These are phyloP conservation scores for Penicillium sp. DNA, from an alignment of 2,329 filamentous ascomycete genomes.

Conservation along the genomic window DNA sequence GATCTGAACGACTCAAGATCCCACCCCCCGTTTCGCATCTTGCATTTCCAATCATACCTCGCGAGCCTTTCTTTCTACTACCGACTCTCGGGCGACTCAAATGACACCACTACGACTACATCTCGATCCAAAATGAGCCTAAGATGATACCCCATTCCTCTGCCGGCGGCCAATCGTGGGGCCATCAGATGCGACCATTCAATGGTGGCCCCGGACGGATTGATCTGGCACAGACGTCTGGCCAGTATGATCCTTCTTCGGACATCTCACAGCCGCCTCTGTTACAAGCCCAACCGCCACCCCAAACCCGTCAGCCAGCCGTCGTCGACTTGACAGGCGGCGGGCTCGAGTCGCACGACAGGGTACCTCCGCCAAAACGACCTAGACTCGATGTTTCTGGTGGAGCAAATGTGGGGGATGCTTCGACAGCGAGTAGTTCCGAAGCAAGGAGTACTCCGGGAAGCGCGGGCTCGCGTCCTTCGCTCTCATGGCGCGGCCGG, in stretches of 20 bases:
- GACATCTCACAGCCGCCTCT: constrained; percentile 27
- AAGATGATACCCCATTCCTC: constrained; percentile 43
- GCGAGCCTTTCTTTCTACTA: neutral
- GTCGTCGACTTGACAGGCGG: constrained; percentile 37
- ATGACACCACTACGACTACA: constrained; percentile 17
- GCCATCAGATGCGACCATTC: constrained; percentile 31
- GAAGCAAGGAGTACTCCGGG: constrained; percentile 30
- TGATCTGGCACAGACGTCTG: constrained; percentile 24
- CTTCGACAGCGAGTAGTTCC: constrained; percentile 22
- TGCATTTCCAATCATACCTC: neutral
- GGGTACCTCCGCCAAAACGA: constrained; percentile 36
- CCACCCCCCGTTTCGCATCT: neutral
- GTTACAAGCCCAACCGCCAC: constrained; percentile 17
- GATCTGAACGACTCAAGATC: neutral
- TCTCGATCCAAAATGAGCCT: constrained; percentile 33
- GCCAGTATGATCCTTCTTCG: constrained; percentile 21
- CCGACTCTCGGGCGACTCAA: constrained; percentile 21
- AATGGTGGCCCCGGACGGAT: constrained; percentile 29
- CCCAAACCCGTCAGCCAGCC: constrained; percentile 26
- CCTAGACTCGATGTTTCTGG: constrained; percentile 33
- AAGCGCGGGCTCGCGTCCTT: constrained; percentile 24
- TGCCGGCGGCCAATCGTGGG: constrained; percentile 39
- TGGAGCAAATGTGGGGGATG: constrained; percentile 19
- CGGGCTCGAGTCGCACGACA: constrained; percentile 30
- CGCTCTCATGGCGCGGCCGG: constrained; percentile 33